Conservation (phyloP, 768 basidiomycete genomes). For the Leccinum fibrillosum region DNA sequence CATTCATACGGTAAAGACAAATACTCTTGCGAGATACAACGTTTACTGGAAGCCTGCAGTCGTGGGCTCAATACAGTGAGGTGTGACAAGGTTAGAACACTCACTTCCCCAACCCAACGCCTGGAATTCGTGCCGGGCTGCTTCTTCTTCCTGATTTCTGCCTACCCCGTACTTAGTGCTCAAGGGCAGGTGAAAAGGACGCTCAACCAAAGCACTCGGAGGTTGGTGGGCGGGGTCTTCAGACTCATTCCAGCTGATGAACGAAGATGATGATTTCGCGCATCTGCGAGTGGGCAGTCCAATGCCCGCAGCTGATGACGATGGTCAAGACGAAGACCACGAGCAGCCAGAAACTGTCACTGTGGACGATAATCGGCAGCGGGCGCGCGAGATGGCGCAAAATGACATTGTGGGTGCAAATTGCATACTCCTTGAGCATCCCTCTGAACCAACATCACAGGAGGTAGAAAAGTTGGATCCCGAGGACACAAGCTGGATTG, state of each 20-base stretch:
- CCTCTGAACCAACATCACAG: constrained; percentile 5
- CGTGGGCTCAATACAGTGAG: not conserved
- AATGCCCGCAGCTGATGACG: constrained; percentile 27
- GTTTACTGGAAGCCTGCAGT: constrained; percentile 15
- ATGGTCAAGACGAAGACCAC: constrained; percentile 30
- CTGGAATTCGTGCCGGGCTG: constrained; percentile 53
- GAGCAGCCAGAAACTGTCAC: constrained; percentile 28
- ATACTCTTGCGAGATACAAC: too few species aligned
- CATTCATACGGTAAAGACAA: too few species aligned
- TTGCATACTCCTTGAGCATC: not conserved
- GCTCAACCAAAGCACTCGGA: constrained; percentile 48
- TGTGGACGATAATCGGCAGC: constrained; percentile 31
- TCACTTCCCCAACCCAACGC: constrained; percentile 50
- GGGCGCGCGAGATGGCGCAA: constrained; percentile 31
- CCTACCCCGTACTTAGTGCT: constrained; percentile 37
- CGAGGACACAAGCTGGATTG: constrained; percentile 44
- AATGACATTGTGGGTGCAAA: constrained; percentile 29
- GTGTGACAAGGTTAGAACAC: not conserved
- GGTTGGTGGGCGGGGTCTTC: constrained; percentile 54
- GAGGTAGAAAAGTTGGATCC: constrained; percentile 33
- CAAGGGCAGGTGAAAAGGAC: not conserved
- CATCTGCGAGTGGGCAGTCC: constrained; percentile 38
- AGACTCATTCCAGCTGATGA: constrained; percentile 41
- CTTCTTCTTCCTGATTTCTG: constrained; percentile 62
- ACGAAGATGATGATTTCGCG: constrained; percentile 51